Evolutionary conservation across 768 basidiomycete species (phyloP), one percentile per base, ranked within the genome.

Genomic region (Boletus rufocinnamomeus): DNA sequence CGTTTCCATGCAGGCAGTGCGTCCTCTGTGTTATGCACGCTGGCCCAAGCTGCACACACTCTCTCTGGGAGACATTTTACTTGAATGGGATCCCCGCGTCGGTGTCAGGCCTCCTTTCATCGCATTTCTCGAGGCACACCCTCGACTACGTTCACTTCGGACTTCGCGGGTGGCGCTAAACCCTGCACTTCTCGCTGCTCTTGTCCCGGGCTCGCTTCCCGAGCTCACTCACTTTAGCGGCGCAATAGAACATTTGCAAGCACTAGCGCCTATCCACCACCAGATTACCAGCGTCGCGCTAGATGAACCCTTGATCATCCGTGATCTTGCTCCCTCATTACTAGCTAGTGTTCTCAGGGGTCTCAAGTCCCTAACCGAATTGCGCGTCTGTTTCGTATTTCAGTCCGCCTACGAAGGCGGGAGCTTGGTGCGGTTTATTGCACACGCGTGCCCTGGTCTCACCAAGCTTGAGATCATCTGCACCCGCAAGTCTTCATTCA

Each of bases 381-480:
- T 91, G 55, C 84, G 80, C 53, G 81, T 91, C 44, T 76, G 82
- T 17, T 91, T 91, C 66, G 80, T 82, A 40, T 79, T 91, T 50
- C 86, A 90, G 65, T 85, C 84, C 2, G 84, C 85, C 65, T 90
- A 90, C 65, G 89, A 91, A 63, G 86, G 86, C 65, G 85, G 83
- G 28, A 84, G 84, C 63, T 74, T 90, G 57, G 76, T 91, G 35
- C 82, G 86, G 46, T 84, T 86, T 4, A 79, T 91, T 56, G 82
- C 84, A 52, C 74, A 82, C 14, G 80, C 86, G 1, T 90, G 88
- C 65, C 88, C 89, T 13, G 79, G 80, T 52, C 76, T 91, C 38
- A 77, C 75, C 35, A 81, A 85, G 66, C 76, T 91, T 9, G 83
- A 88, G 60, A 72, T 91, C 43, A 84, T 84, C 17, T 89, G 86